Conservation (phyloP, 768 basidiomycete genomes). For the Tricholoma saponaceum region DNA sequence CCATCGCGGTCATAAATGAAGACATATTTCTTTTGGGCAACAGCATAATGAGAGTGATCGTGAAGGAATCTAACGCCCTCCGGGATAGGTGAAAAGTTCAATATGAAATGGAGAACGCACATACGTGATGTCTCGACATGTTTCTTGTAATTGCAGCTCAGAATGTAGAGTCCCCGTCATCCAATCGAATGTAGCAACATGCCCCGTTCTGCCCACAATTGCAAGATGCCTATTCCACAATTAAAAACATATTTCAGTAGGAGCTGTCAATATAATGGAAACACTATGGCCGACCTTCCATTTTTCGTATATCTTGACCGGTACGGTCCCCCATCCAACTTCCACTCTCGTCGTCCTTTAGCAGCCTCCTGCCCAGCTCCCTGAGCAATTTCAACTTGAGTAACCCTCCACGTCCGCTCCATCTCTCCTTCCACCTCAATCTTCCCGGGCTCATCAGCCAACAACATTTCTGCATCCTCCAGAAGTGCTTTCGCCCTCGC, state of each 20-base stretch:
- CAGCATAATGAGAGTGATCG: conserved; percentile 89
- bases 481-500: conserved; percentile 58
- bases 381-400: conserved; percentile 71
- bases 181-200: conserved; percentile 94
- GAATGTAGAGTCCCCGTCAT: conserved; percentile 79
- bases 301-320: conserved; percentile 84
- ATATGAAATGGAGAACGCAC: conserved; percentile 20
- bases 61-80: conserved; percentile 72
- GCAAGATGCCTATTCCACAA: conserved; percentile 65
- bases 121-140: conserved; percentile 88
- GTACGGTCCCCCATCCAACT: conserved; percentile 84
- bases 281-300: conserved; percentile 61
- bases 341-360: conserved; percentile 71
- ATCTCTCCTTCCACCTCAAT: conserved; percentile 76
- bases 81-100: conserved; percentile 1
- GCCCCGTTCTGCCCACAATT: conserved; percentile 77
- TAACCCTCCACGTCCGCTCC: conserved; percentile 87
- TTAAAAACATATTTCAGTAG: neutral
- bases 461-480: conserved; percentile 70
- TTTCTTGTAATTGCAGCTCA: conserved; percentile 87
- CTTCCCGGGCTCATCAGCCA: conserved; percentile 63
- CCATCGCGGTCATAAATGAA: conserved; percentile 96
- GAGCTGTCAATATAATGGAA: neutral
- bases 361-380: conserved; percentile 73
- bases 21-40: conserved; percentile 93